These are phyloP conservation scores for Golubevia sp. DNA, from an alignment of 1,284 basidiomycete species.

Conservation along the genomic window DNA sequence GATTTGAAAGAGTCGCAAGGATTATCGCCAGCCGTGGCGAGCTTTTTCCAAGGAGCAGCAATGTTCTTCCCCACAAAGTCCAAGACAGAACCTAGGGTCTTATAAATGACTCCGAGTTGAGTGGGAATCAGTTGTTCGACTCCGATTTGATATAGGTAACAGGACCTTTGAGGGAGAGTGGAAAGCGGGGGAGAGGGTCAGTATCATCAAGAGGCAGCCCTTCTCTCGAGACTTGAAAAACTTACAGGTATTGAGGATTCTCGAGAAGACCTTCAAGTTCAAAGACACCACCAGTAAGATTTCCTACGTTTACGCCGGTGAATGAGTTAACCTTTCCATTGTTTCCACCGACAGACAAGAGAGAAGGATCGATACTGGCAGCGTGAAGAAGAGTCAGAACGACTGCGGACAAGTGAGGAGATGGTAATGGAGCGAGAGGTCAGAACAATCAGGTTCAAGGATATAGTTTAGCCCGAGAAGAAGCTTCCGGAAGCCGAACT, in stretches of 20 bases:
- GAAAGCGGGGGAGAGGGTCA: not conserved
- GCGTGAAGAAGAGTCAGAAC: conserved; percentile 29
- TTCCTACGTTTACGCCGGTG: conserved; percentile 28
- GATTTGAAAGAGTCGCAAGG: conserved; percentile 23
- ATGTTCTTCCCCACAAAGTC: conserved; percentile 29
- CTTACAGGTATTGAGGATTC: conserved; percentile 24
- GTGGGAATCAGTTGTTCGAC: conserved; percentile 27
- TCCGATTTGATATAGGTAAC: conserved; percentile 1
- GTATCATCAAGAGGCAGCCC: not conserved
- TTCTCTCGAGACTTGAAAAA: too few species aligned
- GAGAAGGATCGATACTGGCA: conserved; percentile 20
- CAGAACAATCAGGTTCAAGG: too few species aligned
- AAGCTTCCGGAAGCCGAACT: not conserved
- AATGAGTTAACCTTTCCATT: conserved; percentile 38
- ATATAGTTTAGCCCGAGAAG: not conserved
- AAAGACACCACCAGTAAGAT: conserved; percentile 30
- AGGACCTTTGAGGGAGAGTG: not conserved
- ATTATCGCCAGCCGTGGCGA: conserved; percentile 24
- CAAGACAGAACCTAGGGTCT: conserved; percentile 18
- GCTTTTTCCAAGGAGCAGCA: conserved; percentile 13
- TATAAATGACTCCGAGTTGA: conserved; percentile 31
- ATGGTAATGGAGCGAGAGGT: too few species aligned
- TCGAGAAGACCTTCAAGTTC: conserved; percentile 15
- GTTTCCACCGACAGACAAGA: conserved; percentile 36
- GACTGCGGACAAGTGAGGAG: not conserved